Base-by-base conservation (phyloP, 2,329 filamentous ascomycete species). In the Metarhizium rileyi region DNA sequence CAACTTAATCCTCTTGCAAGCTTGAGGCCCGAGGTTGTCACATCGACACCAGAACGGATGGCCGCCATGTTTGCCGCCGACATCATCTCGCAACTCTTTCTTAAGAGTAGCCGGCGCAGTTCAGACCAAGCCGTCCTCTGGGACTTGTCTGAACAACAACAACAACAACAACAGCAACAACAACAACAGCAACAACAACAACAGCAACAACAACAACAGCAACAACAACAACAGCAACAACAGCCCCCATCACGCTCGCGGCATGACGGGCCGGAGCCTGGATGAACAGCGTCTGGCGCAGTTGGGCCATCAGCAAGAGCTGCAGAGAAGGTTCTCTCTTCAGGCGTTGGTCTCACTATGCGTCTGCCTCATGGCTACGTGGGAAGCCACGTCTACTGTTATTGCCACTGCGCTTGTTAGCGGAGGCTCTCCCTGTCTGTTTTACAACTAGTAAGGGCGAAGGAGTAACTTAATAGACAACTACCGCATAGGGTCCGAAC, bases 331-430 rank as follows among this genome's bases (percentile, higher is more conserved):
- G 18, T 72, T 73, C 55, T 70, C 70, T 0, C 54, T 75, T 1
- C 69, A 68, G 56, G 70, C 72, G 0, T 60, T 76, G 2, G 66
- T 65, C 14, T 63, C 66, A 4, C 58, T 76, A 5, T 70, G 70
- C 43, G 58, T 75, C 7, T 74, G 70, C 43, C 60, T 76, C 42
- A 75, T 75, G 72, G 73, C 67, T 35, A 75, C 73, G 9, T 76
- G 72, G 73, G 73, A 76, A 49, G 72, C 73, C 1, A 57, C 75
- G 3, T 69, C 69, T 0, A 69, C 68, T 1, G 72, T 76, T 4
- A 63, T 76, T 10, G 66, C 69, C 2, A 63, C 64, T 3, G 72
- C 71, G 1, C 53, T 75, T 27, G 63, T 64, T 2, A 71, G 66
- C 41, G 72, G 73, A 0, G 72, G 73, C 28, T 69, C 72, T 1